Base-by-base conservation (phyloP, 2,329 filamentous ascomycete species). In the Stemphylium vesicarium region DNA sequence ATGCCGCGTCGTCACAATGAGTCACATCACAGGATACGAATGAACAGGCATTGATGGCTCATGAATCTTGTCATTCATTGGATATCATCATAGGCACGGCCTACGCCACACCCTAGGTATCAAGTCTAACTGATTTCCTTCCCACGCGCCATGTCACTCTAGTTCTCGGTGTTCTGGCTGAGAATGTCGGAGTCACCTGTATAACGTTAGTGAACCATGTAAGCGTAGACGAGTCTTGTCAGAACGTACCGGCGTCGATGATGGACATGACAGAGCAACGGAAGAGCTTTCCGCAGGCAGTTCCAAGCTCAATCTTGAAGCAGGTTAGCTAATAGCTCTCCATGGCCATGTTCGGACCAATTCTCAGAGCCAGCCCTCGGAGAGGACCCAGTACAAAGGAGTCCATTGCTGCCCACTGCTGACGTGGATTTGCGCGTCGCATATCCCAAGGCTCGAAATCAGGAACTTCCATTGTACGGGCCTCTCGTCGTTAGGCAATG, bases 211-310 rank as follows among this genome's bases (percentile, higher is more conserved):
- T 39, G 45, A 11, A 22, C n/a, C 9, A 24, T 22, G 11, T 16
- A 35, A 16, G 13, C 26, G 38, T 33, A 3, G 35, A 39, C 29
- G 40, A 45, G 35, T 8, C 8, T 6, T 24, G 15, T 24, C 9
- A 22, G 18, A 46, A 71, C 70, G 59, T 68, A 73, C 94, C 95
- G 78, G 93, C 92, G 82, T 99, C 95, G 69, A 98, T 84, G 78
- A 98, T 90, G 73, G 93, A 89, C 90, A 99, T 96, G 81, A 93
- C 96, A 70, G 91, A 94, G 88, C 91, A 96, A 73, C 92, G 88
- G 90, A 96, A 99, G 78, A 99, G 90, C 86, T 98, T 98, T 85
- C 95, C 95, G 84, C 93, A 97, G 72, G 92, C 93, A 77, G 93
- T 98, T 77, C 95, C 95, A 69, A 99, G 87, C 85, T 98, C 95